Conservation (phyloP, 1,284 basidiomycete genomes). For the Pulchroboletus neoregius region DNA sequence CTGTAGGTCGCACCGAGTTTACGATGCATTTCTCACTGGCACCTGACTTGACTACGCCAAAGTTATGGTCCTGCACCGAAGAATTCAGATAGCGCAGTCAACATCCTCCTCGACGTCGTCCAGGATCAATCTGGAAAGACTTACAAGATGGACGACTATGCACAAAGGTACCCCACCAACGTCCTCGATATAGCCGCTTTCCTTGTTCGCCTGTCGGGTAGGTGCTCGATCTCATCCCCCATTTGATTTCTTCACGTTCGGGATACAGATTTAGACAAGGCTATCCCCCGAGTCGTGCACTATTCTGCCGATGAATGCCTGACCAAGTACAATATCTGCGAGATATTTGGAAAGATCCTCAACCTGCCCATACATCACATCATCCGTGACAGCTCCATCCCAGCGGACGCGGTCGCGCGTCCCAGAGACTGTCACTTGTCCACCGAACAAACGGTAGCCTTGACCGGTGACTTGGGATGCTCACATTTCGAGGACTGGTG, state of each 20-base stretch:
- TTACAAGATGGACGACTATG: conserved; percentile 87
- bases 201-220: conserved; percentile 62
- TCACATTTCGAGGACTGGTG: conserved; percentile 77
- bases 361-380: conserved; percentile 63
- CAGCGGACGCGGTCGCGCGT: conserved; percentile 59
- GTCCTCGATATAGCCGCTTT: conserved; percentile 74
- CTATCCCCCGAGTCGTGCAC: conserved; percentile 66
- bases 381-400: conserved; percentile 60
- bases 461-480: conserved; percentile 57
- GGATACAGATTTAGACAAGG: conserved; percentile 34
- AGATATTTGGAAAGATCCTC: conserved; percentile 67
- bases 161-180: conserved; percentile 78
- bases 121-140: conserved; percentile 71
- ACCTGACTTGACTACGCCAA: not conserved
- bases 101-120: conserved; percentile 75
- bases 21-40: not conserved
- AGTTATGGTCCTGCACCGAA: conserved; percentile 77
- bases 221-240: conserved; percentile 16
- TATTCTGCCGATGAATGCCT: conserved; percentile 72
- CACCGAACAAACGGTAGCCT: conserved; percentile 60
- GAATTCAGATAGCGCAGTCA: conserved; percentile 77
- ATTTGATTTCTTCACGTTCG: not conserved
- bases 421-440: conserved; percentile 72
- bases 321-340: conserved; percentile 84
- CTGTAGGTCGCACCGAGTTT: conserved; percentile 45